Base-by-base conservation (phyloP, 495 filamentous ascomycete species). In the Schizothecium vesticola region DNA sequence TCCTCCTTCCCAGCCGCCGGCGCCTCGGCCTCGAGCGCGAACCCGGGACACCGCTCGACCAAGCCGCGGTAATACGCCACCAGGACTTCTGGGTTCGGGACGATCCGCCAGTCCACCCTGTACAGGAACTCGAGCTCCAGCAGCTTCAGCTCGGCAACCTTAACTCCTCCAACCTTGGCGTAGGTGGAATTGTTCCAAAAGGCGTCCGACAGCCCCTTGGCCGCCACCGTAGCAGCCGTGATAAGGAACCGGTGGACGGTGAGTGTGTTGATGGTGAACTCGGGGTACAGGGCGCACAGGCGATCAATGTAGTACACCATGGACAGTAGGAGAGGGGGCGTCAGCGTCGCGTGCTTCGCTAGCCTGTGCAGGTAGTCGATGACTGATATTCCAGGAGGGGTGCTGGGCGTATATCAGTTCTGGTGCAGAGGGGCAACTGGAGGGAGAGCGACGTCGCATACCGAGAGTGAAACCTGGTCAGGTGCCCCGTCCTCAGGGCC, bases 261-360 rank as follows among this genome's bases (percentile, higher is more conserved):
- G 19, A 99, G 85, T 51, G 91, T 95, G 71, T 90, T 95, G 61
- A 99, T 94, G 43, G 92, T 96, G 79, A 99, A 99, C 21, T 92
- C 90, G 8, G 93, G 90, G 75, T 97, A 98, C 28, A 95, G 80
- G 4, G 91, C 88, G 78, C 94, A 98, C 21, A 99, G 83, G n/a
- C 91, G 89, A 78, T 99, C 96, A 68, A 99, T 97, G 75, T 99
- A 99, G 75, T 94, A 98, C 64, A 99, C 95, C 94, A 99, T 99
- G 69, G 92, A 93, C n/a, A 99, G 86, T n/a, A 99, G 86, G 64
- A 99, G 91, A 7, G 95, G 94, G 7, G 95, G 94, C 8, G 91
- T 91, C 1, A 99, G 86, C 1, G 94, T 97, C 28, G 95, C 95
- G 77, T 99, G 95, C 59, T 93, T 93, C 12, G 95, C 93, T 21